A percentile compares a stretch with the other conserved stretches of the same genome.
These are phyloP conservation scores for Boletus rufocinnamomeus DNA, from an alignment of 768 basidiomycete genomes.

Conservation along the genomic window DNA sequence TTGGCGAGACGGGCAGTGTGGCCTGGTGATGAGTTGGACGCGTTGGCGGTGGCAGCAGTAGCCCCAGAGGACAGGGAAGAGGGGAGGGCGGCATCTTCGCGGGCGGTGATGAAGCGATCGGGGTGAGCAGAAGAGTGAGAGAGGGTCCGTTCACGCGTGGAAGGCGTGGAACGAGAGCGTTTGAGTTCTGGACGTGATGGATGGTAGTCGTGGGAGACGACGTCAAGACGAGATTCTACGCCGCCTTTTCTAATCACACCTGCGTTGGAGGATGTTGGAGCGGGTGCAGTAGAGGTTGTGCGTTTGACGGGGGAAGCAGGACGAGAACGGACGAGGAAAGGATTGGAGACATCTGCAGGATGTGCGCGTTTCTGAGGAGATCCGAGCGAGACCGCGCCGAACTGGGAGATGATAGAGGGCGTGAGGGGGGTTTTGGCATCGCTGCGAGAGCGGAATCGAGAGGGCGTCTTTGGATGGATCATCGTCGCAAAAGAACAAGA, in stretches of 20 bases:
- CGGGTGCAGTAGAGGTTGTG: constrained; percentile 49
- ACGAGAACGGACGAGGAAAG: constrained; percentile 59
- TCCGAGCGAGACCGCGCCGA: constrained; percentile 39
- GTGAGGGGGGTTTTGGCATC: constrained; percentile 53
- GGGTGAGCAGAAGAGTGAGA: constrained; percentile 48
- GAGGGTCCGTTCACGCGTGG: constrained; percentile 41
- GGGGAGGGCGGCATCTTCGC: constrained; percentile 54
- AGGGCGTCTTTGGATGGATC: constrained; percentile 46
- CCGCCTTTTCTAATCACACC: constrained; percentile 78
- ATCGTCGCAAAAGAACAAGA: constrained; percentile 13
- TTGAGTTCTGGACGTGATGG: constrained; percentile 64
- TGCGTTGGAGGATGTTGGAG: constrained; percentile 57
- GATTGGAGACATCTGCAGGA: constrained; percentile 58
- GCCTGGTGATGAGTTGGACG: constrained; percentile 63
- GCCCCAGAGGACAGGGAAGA: constrained; percentile 64
- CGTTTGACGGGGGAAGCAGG: constrained; percentile 69
- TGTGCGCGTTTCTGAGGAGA: constrained; percentile 34
- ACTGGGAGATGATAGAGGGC: constrained; percentile 42
- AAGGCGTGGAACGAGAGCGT: constrained; percentile 73
- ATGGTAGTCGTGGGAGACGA: constrained; percentile 75
- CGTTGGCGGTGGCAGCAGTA: constrained; percentile 36
- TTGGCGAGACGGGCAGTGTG: constrained; percentile 78
- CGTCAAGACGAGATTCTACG: constrained; percentile 73
- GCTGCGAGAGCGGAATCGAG: constrained; percentile 49
- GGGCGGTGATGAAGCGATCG: constrained; percentile 74